Evolutionary conservation across 1,284 basidiomycete genomes (phyloP).

Genomic region (Fomitopsis schrenkii): DNA sequence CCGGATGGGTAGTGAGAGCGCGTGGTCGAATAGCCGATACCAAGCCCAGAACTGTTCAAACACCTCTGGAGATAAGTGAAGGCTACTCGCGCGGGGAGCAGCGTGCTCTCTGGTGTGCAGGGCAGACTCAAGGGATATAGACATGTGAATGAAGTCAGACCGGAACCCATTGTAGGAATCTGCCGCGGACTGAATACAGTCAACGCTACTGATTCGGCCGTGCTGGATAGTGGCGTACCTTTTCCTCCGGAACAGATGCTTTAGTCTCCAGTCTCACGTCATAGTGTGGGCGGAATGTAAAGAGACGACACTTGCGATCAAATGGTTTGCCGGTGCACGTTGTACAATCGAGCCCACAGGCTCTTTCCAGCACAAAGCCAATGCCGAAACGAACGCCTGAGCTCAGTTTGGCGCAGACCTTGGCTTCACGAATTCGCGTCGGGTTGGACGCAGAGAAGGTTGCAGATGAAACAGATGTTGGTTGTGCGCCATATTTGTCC

Average conservation of each 20-base stretch:
- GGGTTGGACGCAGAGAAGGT: neutral
- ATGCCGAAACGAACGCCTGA: conserved; percentile 93
- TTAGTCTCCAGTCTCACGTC: conserved; percentile 65
- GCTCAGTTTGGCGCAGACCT: conserved; percentile 75
- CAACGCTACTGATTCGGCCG: neutral
- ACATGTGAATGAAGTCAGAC: conserved; percentile 93
- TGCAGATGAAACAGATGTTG: neutral
- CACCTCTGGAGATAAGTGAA: conserved; percentile 85
- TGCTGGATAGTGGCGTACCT: conserved; percentile 39
- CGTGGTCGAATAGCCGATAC: conserved; percentile 85
- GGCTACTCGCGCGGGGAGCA: conserved; percentile 53
- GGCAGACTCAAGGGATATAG: conserved; percentile 76
- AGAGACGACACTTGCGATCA: conserved; percentile 78
- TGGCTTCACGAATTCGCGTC: conserved; percentile 34
- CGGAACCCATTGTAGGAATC: conserved; percentile 92
- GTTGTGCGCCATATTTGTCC: conserved; percentile 21
- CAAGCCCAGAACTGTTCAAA: conserved; percentile 93
- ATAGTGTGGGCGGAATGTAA: conserved; percentile 84
- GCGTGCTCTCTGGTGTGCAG: conserved; percentile 21
- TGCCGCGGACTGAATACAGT: conserved; percentile 34
- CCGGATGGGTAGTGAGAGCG: conserved; percentile 81
- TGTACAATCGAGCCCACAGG: conserved; percentile 75
- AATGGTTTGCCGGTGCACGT: conserved; percentile 64
- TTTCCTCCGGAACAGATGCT: conserved; percentile 38
- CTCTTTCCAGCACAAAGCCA: conserved; percentile 80